Percentiles rank a stretch among this genome's conserved stretches.
Evolutionary conservation across 805 yeast species (phyloP).

Genomic region (Barnettozyma sp.): DNA sequence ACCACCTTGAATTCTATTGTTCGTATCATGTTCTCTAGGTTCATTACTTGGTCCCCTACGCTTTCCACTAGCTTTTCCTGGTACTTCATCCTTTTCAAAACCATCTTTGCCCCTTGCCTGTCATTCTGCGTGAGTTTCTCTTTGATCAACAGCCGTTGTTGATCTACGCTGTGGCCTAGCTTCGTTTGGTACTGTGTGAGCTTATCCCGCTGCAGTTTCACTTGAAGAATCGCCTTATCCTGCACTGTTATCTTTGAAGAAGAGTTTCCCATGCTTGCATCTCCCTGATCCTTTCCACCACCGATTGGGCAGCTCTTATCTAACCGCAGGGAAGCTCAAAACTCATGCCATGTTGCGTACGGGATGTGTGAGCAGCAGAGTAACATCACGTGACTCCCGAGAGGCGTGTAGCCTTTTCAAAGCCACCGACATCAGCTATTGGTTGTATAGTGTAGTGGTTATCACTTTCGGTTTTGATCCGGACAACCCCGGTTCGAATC

Average conservation of each 20-base stretch:
- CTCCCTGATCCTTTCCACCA: background rate
- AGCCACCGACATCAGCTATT: no score
- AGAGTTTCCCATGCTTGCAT: slow-evolving; percentile 20
- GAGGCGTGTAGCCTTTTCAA: no score
- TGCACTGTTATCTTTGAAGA: slow-evolving; percentile 60
- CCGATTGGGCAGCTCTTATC: background rate
- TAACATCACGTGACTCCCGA: background rate
- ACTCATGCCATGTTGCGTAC: background rate
- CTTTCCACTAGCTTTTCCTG: slow-evolving; percentile 67
- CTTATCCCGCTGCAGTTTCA: slow-evolving; percentile 84
- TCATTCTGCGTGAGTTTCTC: slow-evolving; percentile 23
- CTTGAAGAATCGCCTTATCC: slow-evolving; percentile 79
- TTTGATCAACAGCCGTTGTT: slow-evolving; percentile 43
- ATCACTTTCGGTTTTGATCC: slow-evolving; percentile 57
- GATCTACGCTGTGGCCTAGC: slow-evolving; percentile 47
- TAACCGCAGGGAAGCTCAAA: no score
- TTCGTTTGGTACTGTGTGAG: slow-evolving; percentile 58
- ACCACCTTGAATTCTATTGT: slow-evolving; percentile 85
- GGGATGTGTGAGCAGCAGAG: background rate
- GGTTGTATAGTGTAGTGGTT: slow-evolving; percentile 57
- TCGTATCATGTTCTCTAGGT: slow-evolving; percentile 69
- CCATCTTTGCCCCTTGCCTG: slow-evolving; percentile 52
- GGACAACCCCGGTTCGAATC: slow-evolving; percentile 80
- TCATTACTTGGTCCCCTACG: slow-evolving; percentile 71
- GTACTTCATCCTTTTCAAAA: slow-evolving; percentile 71